Evolutionary conservation across 164 flowering plant genomes (phyloP).

Genomic region (Euptelea pleiosperma): DNA sequence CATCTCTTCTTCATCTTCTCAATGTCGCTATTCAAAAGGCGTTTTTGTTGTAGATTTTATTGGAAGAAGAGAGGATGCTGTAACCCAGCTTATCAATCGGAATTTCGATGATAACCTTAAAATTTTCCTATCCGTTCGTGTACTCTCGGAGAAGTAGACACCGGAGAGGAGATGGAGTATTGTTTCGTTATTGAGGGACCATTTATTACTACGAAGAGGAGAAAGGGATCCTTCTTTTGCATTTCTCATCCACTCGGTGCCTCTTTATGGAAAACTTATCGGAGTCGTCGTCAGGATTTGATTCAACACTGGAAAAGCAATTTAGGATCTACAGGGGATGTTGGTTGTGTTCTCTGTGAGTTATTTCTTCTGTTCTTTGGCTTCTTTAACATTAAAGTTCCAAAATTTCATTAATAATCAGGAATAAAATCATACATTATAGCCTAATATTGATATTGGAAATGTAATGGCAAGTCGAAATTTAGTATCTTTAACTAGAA

Average conservation of each 20-base stretch:
- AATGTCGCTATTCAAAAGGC: constrained; percentile 34
- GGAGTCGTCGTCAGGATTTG: constrained; percentile 26
- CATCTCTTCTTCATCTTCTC: constrained; percentile 20
- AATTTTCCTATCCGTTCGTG: constrained; percentile 10
- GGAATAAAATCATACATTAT: not conserved
- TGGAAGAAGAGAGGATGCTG: constrained; percentile 41
- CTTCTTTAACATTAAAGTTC: too few species aligned
- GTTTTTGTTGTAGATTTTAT: constrained; percentile 81
- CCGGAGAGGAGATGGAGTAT: constrained; percentile 31
- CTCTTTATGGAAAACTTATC: constrained; percentile 23
- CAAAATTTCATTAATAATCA: too few species aligned
- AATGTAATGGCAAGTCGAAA: not conserved
- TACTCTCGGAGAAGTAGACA: constrained; percentile 18
- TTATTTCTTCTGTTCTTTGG: too few species aligned
- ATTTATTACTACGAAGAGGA: constrained; percentile 61
- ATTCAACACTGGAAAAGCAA: constrained; percentile 46
- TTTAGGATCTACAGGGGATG: constrained; percentile 72
- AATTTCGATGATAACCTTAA: constrained; percentile 50
- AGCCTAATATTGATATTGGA: not conserved
- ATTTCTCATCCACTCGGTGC: constrained; percentile 33
- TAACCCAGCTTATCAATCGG: constrained; percentile 59
- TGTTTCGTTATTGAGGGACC: constrained; percentile 49
- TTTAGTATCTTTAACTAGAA: not conserved
- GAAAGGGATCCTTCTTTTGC: constrained; percentile 65
- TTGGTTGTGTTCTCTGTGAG: constrained; percentile 84